A percentile compares a stretch with the other conserved stretches of the same genome.
phyloP scores from a whole-genome alignment of 2,329 filamentous ascomycete genomes.

The Phyllosticta citrichinensis region DNA sequence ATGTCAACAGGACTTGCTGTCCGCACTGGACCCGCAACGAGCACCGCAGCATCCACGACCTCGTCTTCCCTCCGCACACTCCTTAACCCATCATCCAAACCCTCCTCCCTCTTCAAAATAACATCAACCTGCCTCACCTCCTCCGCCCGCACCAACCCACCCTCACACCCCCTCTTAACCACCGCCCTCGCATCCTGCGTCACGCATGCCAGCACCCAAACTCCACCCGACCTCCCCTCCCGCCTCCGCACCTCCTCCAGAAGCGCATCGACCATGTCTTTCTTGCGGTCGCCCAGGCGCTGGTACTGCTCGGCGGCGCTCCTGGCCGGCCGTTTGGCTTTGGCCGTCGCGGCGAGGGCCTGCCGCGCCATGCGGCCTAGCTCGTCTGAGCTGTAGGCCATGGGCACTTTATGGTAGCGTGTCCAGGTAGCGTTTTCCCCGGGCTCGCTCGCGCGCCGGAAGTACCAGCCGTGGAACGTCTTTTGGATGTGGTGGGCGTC shows the following conservation, averaged over 20 bases:
- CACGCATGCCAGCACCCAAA: conserved; percentile 4
- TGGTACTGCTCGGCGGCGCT: conserved; percentile 4
- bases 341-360: neutral
- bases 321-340: neutral
- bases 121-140: conserved; percentile 5
- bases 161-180: neutral
- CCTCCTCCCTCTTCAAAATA: neutral
- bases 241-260: neutral
- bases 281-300: neutral
- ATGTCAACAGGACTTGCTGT: neutral
- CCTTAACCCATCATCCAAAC: too few relatives aligned
- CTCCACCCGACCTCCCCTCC: neutral
- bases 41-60: neutral
- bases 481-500: neutral
- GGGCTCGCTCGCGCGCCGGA: conserved; percentile 1
- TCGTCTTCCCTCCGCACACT: neutral
- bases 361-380: neutral
- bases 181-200: neutral
- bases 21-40: neutral
- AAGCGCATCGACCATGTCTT: neutral
- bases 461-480: conserved; percentile 6
- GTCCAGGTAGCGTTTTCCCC: neutral
- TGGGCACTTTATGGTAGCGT: neutral
- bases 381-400: neutral
- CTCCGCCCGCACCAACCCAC: neutral